Evolutionary conservation across 352 stramenopile genomes (phyloP), one percentile per base, ranked within the genome.

Genomic region (Globisporangium echinulatum): DNA sequence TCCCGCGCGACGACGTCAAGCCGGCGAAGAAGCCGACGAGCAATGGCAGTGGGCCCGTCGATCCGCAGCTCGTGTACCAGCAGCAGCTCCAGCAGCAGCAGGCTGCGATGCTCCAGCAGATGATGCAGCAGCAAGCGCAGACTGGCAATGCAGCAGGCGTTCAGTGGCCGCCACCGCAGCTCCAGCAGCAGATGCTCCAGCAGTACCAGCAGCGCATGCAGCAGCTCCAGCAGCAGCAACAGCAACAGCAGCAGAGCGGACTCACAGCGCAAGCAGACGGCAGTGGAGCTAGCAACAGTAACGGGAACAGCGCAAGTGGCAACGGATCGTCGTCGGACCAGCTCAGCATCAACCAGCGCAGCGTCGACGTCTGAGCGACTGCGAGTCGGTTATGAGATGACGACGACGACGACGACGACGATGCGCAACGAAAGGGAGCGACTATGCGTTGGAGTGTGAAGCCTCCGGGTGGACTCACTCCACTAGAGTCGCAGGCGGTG

Each of bases 141-240:
- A 79, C 70, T 39, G 77, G 83, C 55, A 77, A 77, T 40, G 53
- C 73, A 0, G 66, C 63, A 5, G 70, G 68, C 6, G 68, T 87
- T 39, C 73, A 82, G 57, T 93, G 82, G 83, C 79, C 83, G 25
- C 90, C 87, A 62, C 80, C 77, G 52, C 85, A 95, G 53, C 55
- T 93, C 49, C 85, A 95, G 61, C 84, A 93, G 76, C 84, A 93
- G 63, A 90, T 95, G 80, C 66, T 95, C 14, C 85, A 95, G 71
- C 85, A 95, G 66, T 95, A 94, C 72, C 85, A 95, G 66, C 82
- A 94, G 66, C 77, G 71, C 43, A 86, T 94, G 74, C 75, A 86
- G 65, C 68, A 71, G 17, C 75, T 85, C 69, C 81, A 91, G 63
- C 72, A 82, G 49, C 68, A 15, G 69, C 40, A 68, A 71, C 77